Base-by-base conservation (phyloP, 108 stramenopile genomes). In the Seminavis robusta region DNA sequence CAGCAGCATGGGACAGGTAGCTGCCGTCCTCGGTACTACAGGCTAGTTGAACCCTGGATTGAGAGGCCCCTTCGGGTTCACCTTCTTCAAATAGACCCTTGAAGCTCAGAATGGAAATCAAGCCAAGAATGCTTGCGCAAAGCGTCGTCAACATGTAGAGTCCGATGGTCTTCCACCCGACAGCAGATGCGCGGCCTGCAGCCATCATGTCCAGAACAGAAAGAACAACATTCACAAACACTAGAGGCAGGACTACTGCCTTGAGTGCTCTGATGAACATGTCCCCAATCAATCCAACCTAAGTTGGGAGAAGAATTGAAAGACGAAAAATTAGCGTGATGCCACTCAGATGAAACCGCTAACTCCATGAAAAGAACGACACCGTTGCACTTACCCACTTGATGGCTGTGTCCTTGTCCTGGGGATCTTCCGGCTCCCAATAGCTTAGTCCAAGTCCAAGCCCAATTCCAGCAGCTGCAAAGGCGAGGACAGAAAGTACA, bases 351-450 rank as follows among this genome's bases (percentile, higher is more conserved):
- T n/a, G n/a, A n/a, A n/a, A n/a, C n/a, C n/a, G n/a, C n/a, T n/a
- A n/a, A n/a, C n/a, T n/a, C n/a, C n/a, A 76, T 37, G 66, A 76
- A 71, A 13, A 71, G 47, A 25, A 67, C 56, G n/a, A n/a, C n/a
- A 17, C 73, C 73, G 29, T 71, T 36, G 0, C 40, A 13, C 75
- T 70, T 10, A 76, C 15, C 75, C 75, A 76, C 46, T 62, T 19
- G 4, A 76, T 17, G 19, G 42, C 37, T 0, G 43, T 57, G 13
- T 20, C 34, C 48, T 76, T 76, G 36, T 25, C 53, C 7, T 60
- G 49, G 5, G 47, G 34, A 41, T 71, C 47, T 20, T 67, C 74
- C 10, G 70, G 70, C 7, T 61, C 47, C 75, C 75, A 76, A 34
- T 33, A 59, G 1, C 56, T 44, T 30, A 76, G 38, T 16, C 65